Evolutionary conservation across 176 grass and related monocot species (phyloP), one percentile per base, ranked within the genome.

Genomic region (Oryza meridionalis): DNA sequence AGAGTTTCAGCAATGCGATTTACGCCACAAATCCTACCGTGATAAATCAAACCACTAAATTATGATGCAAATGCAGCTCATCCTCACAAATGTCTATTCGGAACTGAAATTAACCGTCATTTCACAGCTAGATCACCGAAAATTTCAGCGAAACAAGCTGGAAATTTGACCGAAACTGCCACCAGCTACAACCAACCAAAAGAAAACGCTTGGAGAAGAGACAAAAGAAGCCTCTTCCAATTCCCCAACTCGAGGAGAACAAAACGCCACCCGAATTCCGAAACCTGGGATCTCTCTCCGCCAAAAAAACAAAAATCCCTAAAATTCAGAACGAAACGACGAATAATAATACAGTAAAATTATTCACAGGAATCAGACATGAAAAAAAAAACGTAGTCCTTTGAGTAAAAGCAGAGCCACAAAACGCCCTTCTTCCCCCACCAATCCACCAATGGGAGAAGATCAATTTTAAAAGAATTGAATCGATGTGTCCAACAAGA

Each of bases 1-100:
- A 79, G 81, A 59, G 47, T 73, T 73, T 73, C 6, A 14, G 7
- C 47, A 49, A 29, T 29, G 77, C 69, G 22, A 58, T 40, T 86
- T 9, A 14, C 61, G 79, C 19, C 44, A 73, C 29, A 8, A 42
- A 19, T 67, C 19, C 47, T 51, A 17, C 38, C 15, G 37, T 58
- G 72, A 9, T n/a, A 19, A 62, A 73, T 72, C 33, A 35, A 50
- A 61, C 43, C 26, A 9, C 46, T 75, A 33, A n/a, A 43, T 12
- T 40, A 63, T 33, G 51, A 12, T 31, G 11, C 29, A 63, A 25
- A 61, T 77, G 75, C 17, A 40, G 19, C 11, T 7, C 32, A 63
- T 1, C 22, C 40, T 8, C 33, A 42, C 31, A 9, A 24, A 55
- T 75, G 3, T 19, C 25, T 11, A 33, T 1, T 53, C 14, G 32